phyloP scores from a whole-genome alignment of 2,329 filamentous ascomycete species.

The Aschersonia sp. region DNA sequence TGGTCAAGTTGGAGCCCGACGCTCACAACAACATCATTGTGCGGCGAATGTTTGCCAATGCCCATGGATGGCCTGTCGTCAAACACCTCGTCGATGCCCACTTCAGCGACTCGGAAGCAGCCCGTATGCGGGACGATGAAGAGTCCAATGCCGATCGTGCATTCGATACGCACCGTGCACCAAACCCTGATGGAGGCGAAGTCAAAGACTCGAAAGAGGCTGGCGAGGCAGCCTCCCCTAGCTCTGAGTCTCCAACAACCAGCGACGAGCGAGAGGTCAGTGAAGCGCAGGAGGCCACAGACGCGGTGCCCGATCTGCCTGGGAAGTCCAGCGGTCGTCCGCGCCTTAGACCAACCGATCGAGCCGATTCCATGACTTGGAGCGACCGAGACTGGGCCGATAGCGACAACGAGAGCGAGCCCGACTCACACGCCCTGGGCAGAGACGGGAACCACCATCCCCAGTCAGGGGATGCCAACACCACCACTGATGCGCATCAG shows the following conservation, averaged over 20 bases:
- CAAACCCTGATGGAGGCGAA: conserved; percentile 52
- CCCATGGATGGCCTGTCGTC: conserved; percentile 92
- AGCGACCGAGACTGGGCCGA: conserved; percentile 51
- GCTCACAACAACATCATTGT: conserved; percentile 99
- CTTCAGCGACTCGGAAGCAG: conserved; percentile 57
- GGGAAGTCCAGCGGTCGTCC: conserved; percentile 10
- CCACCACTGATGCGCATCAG: conserved; percentile 1
- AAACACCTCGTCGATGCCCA: conserved; percentile 92
- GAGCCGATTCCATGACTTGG: conserved; percentile 46
- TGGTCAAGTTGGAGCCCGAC: conserved; percentile 89
- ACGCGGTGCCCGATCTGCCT: conserved; percentile 31
- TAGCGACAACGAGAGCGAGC: conserved; percentile 30
- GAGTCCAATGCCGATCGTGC: conserved; percentile 58
- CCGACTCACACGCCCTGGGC: conserved; percentile 9
- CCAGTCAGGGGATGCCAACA: conserved; percentile 5
- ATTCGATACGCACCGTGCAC: conserved; percentile 38
- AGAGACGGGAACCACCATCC: conserved; percentile 4
- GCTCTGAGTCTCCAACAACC: conserved; percentile 9
- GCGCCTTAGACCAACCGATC: conserved; percentile 8
- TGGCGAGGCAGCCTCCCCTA: conserved; percentile 9
- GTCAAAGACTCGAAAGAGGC: conserved; percentile 24
- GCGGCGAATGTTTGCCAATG: conserved; percentile 90
- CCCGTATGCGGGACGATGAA: conserved; percentile 51
- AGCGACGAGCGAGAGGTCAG: conserved; percentile 4
- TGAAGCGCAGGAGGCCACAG: conserved; percentile 20